phyloP scores from a whole-genome alignment of 2,329 filamentous ascomycete genomes.

The Ceratocystis destructans region DNA sequence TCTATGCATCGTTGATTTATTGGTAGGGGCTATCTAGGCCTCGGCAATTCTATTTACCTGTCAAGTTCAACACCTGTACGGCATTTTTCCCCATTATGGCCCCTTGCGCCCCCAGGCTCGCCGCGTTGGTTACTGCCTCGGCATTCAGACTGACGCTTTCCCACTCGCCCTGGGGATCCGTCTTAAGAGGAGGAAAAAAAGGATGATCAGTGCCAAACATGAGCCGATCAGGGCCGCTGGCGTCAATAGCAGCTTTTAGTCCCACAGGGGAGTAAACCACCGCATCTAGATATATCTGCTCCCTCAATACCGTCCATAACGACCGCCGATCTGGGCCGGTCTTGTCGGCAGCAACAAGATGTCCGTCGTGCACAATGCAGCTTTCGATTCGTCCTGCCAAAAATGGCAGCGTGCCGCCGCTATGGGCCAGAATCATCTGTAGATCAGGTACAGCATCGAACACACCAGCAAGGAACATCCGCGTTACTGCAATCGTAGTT shows the following conservation, averaged over 20 bases:
- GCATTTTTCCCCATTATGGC: slow-evolving; percentile 49
- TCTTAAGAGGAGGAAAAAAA: slow-evolving; percentile 64
- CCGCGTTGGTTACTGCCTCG: slow-evolving; percentile 39
- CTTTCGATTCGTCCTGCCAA: slow-evolving; percentile 78
- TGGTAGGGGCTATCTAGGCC: neutral
- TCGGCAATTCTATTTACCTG: slow-evolving; percentile 10
- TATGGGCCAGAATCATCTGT: slow-evolving; percentile 70
- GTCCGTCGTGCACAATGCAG: slow-evolving; percentile 70
- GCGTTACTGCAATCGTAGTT: slow-evolving; percentile 76
- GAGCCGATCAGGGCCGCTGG: slow-evolving; percentile 52
- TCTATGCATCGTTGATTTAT: neutral
- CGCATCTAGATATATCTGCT: slow-evolving; percentile 77
- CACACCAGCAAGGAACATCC: slow-evolving; percentile 77
- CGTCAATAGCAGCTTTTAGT: slow-evolving; percentile 54
- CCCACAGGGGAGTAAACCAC: slow-evolving; percentile 70
- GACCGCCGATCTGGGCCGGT: slow-evolving; percentile 35
- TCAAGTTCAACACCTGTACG: slow-evolving; percentile 33
- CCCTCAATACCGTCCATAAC: slow-evolving; percentile 43
- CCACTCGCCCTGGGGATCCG: slow-evolving; percentile 51
- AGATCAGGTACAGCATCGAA: slow-evolving; percentile 62
- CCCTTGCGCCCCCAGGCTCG: slow-evolving; percentile 33
- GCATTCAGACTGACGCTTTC: slow-evolving; percentile 47
- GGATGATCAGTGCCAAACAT: slow-evolving; percentile 77
- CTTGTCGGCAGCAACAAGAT: slow-evolving; percentile 52
- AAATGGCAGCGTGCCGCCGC: slow-evolving; percentile 78